Evolutionary conservation across 2,329 filamentous ascomycete genomes (phyloP).

Genomic region (Nigrospora osmanthi): DNA sequence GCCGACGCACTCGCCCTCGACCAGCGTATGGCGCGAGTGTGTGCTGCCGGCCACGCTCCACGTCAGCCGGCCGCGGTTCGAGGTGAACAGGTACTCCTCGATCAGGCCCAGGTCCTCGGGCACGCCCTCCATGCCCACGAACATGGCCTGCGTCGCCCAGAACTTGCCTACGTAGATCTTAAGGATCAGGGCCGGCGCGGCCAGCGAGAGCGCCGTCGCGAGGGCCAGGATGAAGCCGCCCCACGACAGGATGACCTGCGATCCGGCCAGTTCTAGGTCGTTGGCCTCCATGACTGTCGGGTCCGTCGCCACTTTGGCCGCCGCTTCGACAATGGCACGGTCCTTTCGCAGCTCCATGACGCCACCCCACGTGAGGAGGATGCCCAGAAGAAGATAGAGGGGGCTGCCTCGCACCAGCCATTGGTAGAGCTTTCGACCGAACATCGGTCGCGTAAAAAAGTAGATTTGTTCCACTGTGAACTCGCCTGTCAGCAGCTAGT

Average conservation of each 20-base stretch:
- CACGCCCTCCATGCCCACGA: slow-evolving; percentile 6
- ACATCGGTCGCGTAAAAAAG: slow-evolving; percentile 6
- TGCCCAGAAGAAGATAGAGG: no score
- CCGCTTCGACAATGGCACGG: neutral
- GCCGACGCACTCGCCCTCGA: neutral
- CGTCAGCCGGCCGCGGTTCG: neutral
- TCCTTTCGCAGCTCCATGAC: neutral
- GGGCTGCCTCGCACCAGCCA: no score
- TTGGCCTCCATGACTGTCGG: no score
- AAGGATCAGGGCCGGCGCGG: slow-evolving; percentile 1
- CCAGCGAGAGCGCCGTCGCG: neutral
- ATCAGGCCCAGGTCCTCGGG: neutral
- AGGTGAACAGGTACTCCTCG: neutral
- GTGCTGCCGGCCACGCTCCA: neutral
- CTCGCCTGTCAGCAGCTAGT: neutral
- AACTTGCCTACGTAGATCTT: slow-evolving; percentile 8
- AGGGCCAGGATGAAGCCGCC: neutral
- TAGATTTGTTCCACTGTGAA: slow-evolving; percentile 3
- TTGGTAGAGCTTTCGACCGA: neutral
- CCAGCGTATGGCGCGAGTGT: neutral
- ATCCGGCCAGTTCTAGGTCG: no score
- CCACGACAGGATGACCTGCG: no score
- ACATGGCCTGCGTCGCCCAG: slow-evolving; percentile 7
- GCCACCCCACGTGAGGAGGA: no score
- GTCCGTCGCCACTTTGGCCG: no score